Percentiles rank a stretch among this genome's conserved stretches.
Evolutionary conservation across 371 early-diverging fungal genomes (phyloP).

Genomic region (Sanchytrium tribonematis): DNA sequence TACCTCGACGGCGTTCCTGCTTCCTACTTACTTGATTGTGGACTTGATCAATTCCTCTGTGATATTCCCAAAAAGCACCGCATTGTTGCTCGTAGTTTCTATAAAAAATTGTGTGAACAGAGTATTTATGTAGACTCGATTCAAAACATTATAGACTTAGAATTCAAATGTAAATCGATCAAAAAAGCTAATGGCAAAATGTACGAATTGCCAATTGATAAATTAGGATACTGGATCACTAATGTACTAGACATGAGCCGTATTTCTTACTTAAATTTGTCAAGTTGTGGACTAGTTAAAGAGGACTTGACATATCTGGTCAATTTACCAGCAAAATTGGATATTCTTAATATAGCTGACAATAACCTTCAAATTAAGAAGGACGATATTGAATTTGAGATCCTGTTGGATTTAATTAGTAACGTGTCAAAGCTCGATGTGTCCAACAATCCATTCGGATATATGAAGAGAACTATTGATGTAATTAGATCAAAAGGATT

Average conservation of each 20-base stretch:
- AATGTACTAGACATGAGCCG: neutral
- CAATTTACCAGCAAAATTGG: neutral
- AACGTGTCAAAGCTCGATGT: neutral
- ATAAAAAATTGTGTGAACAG: neutral
- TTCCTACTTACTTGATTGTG: neutral
- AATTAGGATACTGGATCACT: neutral
- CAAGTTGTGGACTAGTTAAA: neutral
- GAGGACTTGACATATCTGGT: neutral
- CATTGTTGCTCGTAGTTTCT: neutral
- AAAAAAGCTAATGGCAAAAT: neutral
- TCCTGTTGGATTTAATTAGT: neutral
- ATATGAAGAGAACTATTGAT: neutral
- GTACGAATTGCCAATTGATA: slow-evolving; percentile 1
- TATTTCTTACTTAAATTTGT: neutral
- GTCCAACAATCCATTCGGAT: neutral
- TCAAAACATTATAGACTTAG: neutral
- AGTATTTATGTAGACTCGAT: neutral
- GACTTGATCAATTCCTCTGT: neutral
- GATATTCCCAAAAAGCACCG: neutral
- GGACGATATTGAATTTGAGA: neutral
- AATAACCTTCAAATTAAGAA: neutral
- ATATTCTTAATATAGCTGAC: neutral
- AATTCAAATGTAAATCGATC: neutral
- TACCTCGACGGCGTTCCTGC: neutral
- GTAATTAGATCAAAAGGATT: neutral